These are phyloP conservation scores for Knoxdaviesia capensis DNA, from an alignment of 2,329 filamentous ascomycete genomes.

Conservation along the genomic window DNA sequence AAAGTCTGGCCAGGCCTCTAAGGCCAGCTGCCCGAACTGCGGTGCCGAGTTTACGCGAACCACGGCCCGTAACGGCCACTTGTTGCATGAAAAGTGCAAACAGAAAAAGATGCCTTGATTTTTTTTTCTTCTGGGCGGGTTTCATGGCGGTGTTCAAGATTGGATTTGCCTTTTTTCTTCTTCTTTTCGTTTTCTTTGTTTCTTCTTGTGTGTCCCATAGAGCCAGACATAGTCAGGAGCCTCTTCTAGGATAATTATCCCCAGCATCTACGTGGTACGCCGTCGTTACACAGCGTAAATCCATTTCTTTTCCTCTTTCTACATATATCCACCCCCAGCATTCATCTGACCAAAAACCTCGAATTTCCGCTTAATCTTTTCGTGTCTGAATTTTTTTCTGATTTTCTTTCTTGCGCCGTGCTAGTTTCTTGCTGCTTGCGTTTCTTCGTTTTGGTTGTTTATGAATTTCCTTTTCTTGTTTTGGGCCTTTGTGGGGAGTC, in stretches of 20 bases:
- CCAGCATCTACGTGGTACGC: too few relatives aligned
- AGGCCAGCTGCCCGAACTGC: conserved; percentile 77
- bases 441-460: neutral
- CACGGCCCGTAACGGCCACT: conserved; percentile 69
- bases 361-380: neutral
- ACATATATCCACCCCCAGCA: too few relatives aligned
- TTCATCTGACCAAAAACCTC: too few relatives aligned
- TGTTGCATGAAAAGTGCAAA: conserved; percentile 83
- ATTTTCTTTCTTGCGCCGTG: neutral
- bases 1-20: conserved; percentile 77
- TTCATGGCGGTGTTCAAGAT: too few relatives aligned
- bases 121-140: neutral
- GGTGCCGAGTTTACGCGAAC: conserved; percentile 87
- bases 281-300: too few relatives aligned
- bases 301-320: too few relatives aligned
- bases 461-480: neutral
- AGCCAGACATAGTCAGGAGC: too few relatives aligned
- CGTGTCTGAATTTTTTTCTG: neutral
- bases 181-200: too few relatives aligned
- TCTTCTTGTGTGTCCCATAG: too few relatives aligned
- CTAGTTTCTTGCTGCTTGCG: neutral
- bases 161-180: too few relatives aligned
- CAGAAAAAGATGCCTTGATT: conserved; percentile 14
- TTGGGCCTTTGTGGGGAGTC: neutral
- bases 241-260: too few relatives aligned